Percentiles rank a stretch among this genome's conserved stretches.
These are phyloP conservation scores for Planoprotostelium fungivorum DNA, from an alignment of 78 protist species.

Conservation along the genomic window DNA sequence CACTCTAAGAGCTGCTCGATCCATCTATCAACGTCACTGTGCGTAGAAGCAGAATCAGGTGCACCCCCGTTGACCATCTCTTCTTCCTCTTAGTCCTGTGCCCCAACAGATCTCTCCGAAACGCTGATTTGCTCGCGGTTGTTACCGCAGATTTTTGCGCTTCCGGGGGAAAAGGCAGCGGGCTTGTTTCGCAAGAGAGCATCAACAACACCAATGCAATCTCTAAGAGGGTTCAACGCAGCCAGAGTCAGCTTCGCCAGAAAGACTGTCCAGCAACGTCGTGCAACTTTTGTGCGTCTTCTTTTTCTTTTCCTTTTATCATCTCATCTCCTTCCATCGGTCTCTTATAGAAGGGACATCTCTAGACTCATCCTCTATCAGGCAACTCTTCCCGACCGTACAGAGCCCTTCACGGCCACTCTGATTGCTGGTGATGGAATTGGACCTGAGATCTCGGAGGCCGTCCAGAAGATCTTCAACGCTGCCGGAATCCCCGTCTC, in stretches of 20 bases:
- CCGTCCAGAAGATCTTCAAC: constrained; percentile 63
- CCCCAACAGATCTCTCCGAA: too few species aligned
- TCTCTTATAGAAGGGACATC: too few species aligned
- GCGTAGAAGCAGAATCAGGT: not conserved
- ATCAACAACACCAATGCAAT: not conserved
- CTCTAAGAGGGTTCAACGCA: not conserved
- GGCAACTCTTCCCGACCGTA: not conserved
- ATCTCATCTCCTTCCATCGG: not conserved
- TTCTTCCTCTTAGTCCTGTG: too few species aligned
- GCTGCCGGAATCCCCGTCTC: constrained; percentile 71
- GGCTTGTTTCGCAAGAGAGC: not conserved
- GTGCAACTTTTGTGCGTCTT: not conserved
- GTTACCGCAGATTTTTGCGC: too few species aligned
- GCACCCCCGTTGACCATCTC: not conserved
- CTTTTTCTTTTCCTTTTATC: not conserved
- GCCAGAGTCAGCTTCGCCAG: not conserved
- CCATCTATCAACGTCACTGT: constrained; percentile 15
- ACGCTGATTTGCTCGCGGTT: too few species aligned
- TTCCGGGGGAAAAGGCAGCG: not conserved
- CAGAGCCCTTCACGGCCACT: not conserved
- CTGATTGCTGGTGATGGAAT: constrained; percentile 66
- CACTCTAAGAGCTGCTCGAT: constrained; percentile 19
- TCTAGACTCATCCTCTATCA: too few species aligned
- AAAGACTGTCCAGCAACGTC: not conserved
- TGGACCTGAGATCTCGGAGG: constrained; percentile 81